These are phyloP conservation scores for Periglandula ipomoeae DNA, from an alignment of 2,329 filamentous ascomycete genomes.

Conservation along the genomic window DNA sequence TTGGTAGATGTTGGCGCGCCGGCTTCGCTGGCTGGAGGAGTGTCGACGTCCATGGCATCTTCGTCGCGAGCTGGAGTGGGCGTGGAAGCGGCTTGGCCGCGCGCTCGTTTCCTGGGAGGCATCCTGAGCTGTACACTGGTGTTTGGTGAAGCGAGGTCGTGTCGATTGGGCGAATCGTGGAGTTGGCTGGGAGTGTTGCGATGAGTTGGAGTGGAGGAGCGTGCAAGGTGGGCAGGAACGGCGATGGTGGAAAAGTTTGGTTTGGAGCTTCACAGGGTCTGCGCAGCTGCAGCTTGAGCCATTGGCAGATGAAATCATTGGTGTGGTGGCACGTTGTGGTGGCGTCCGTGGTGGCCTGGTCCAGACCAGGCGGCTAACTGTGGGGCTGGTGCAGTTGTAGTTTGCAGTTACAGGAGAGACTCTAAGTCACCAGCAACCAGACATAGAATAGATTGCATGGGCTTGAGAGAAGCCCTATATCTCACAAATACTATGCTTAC, in stretches of 20 bases:
- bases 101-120: conserved; percentile 63
- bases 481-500: no score
- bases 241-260: neutral
- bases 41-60: conserved; percentile 52
- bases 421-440: no score
- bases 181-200: neutral
- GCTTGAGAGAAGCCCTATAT: no score
- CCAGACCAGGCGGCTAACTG: neutral
- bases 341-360: no score
- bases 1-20: conserved; percentile 18
- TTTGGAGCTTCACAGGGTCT: neutral
- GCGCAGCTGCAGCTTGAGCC: neutral
- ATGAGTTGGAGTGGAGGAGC: neutral
- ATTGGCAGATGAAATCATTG: neutral
- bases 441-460: no score
- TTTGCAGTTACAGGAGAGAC: no score
- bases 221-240: neutral
- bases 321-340: neutral
- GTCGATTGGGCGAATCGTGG: neutral
- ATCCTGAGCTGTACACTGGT: conserved; percentile 30
- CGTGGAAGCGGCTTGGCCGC: conserved; percentile 45
- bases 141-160: neutral
- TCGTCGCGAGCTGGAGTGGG: conserved; percentile 44
- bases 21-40: conserved; percentile 44
- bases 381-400: no score